Evolutionary conservation across 352 stramenopile genomes (phyloP).

Genomic region (Phytophthora tubulina): DNA sequence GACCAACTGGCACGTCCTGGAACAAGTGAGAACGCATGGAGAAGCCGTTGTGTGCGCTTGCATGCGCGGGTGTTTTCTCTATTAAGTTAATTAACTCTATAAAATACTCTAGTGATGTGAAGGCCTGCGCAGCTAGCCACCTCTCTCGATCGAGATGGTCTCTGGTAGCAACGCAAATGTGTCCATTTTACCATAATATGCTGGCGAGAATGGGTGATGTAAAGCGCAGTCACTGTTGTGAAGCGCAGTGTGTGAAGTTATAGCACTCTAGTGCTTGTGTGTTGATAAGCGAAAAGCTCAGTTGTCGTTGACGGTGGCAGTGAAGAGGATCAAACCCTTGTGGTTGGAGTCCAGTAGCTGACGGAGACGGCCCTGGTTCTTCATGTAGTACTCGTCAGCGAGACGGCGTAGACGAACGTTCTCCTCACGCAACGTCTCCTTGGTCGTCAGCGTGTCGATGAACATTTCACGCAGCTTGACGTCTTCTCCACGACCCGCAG

Average conservation of each 20-base stretch:
- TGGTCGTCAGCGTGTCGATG: constrained; percentile 54
- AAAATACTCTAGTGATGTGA: constrained; percentile 33
- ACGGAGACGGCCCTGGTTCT: constrained; percentile 74
- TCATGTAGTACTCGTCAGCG: constrained; percentile 83
- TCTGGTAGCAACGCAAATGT: constrained; percentile 13
- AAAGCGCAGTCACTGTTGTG: constrained; percentile 24
- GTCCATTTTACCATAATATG: constrained; percentile 18
- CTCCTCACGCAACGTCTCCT: constrained; percentile 70
- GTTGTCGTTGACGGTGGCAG: constrained; percentile 33
- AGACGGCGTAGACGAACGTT: constrained; percentile 70
- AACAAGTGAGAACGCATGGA: not conserved
- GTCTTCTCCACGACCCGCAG: constrained; percentile 18
- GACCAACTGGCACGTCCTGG: too few relatives aligned
- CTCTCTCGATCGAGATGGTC: constrained; percentile 37
- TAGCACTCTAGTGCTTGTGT: constrained; percentile 15
- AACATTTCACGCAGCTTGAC: constrained; percentile 50
- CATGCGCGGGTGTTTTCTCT: constrained; percentile 24
- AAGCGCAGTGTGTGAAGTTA: constrained; percentile 23
- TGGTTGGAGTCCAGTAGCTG: constrained; percentile 69
- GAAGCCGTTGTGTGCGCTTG: constrained; percentile 13
- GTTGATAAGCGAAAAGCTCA: constrained; percentile 28
- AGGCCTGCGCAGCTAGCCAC: constrained; percentile 22
- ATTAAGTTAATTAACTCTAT: constrained; percentile 31
- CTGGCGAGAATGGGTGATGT: constrained; percentile 26
- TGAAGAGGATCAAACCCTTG: constrained; percentile 53